A percentile compares a stretch with the other conserved stretches of the same genome.
Evolutionary conservation across 768 basidiomycete genomes (phyloP).

Genomic region (Macrolepiota albuminosa): DNA sequence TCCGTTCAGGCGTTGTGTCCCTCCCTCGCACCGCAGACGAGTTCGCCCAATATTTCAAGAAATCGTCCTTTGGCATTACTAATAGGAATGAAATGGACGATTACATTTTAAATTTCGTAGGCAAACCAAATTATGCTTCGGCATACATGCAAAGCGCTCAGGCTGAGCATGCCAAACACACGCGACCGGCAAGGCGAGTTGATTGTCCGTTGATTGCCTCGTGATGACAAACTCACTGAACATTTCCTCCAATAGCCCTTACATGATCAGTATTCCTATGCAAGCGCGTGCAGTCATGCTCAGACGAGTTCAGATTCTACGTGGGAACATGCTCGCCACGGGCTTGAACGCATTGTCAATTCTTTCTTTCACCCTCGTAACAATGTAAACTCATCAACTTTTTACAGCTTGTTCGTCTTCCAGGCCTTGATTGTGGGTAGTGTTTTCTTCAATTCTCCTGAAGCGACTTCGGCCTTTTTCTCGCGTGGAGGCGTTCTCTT

Average conservation of each 20-base stretch:
- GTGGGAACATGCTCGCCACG: conserved; percentile 33
- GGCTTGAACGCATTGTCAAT: conserved; percentile 29
- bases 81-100: conserved; percentile 44
- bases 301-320: conserved; percentile 39
- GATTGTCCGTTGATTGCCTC: background rate
- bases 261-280: conserved; percentile 39
- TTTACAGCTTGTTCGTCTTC: conserved; percentile 44
- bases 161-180: conserved; percentile 46
- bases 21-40: conserved; percentile 54
- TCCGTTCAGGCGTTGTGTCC: conserved; percentile 35
- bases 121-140: conserved; percentile 34
- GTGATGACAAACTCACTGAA: background rate
- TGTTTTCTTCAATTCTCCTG: conserved; percentile 55
- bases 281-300: conserved; percentile 42
- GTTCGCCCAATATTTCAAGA: conserved; percentile 45
- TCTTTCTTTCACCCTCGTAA: conserved; percentile 16
- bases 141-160: conserved; percentile 44
- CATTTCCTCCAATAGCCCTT: conserved; percentile 27
- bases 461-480: conserved; percentile 59
- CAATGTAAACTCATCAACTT: background rate
- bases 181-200: conserved; percentile 29
- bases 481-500: conserved; percentile 79
- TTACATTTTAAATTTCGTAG: conserved; percentile 41
- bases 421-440: conserved; percentile 53
- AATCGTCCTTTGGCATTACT: conserved; percentile 31